A percentile compares a stretch with the other conserved stretches of the same genome.
Conservation (phyloP, 2,329 filamentous ascomycete genomes). For the Didymella pinodella region DNA sequence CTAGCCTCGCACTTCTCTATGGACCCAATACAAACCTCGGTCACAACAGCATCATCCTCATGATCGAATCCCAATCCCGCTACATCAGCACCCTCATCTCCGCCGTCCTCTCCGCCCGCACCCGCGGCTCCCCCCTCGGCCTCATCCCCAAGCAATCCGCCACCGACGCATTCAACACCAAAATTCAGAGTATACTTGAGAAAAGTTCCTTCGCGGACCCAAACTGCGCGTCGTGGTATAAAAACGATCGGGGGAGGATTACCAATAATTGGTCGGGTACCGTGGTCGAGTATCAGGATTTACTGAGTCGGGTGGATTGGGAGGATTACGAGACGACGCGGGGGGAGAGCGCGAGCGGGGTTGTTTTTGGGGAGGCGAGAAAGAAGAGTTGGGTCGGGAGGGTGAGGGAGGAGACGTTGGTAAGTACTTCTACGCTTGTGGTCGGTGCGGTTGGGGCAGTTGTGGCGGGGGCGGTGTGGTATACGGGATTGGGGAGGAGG, state of each 20-base stretch:
- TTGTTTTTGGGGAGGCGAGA: slow-evolving; percentile 47
- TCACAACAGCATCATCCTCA: slow-evolving; percentile 67
- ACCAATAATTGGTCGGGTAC: slow-evolving; percentile 66
- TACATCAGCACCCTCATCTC: slow-evolving; percentile 62
- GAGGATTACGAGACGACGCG: slow-evolving; percentile 53
- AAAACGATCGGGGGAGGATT: slow-evolving; percentile 61
- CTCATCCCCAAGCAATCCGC: slow-evolving; percentile 55
- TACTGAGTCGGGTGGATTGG: slow-evolving; percentile 54
- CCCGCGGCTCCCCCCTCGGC: slow-evolving; percentile 51
- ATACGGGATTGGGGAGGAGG: slow-evolving; percentile 21
- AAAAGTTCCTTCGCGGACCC: slow-evolving; percentile 62
- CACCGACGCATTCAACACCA: slow-evolving; percentile 56
- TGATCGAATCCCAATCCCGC: slow-evolving; percentile 66
- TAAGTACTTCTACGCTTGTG: slow-evolving; percentile 50
- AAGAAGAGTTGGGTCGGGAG: slow-evolving; percentile 51
- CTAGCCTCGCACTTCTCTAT: slow-evolving; percentile 66
- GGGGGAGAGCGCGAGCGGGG: slow-evolving; percentile 37
- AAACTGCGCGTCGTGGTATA: slow-evolving; percentile 65
- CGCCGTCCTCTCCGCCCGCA: slow-evolving; percentile 58
- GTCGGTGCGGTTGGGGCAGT: slow-evolving; percentile 49
- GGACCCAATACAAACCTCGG: slow-evolving; percentile 65
- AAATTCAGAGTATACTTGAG: slow-evolving; percentile 56
- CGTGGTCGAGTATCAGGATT: slow-evolving; percentile 64
- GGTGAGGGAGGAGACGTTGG: slow-evolving; percentile 55
- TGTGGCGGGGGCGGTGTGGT: slow-evolving; percentile 46